phyloP scores from a whole-genome alignment of 2,329 filamentous ascomycete species.

The Nigrograna mackinnonii region DNA sequence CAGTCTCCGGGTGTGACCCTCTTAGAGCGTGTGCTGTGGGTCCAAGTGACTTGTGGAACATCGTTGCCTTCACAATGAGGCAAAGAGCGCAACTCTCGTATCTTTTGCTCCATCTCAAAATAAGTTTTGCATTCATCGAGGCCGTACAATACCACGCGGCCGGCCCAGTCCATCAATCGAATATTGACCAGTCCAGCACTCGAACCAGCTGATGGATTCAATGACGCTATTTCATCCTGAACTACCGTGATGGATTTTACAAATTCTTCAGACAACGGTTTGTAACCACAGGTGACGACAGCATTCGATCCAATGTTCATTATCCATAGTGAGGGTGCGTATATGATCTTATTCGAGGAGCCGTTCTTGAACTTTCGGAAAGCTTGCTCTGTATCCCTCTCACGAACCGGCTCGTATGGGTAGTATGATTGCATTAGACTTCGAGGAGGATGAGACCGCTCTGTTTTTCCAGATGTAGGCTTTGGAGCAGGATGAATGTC shows the following conservation, averaged over 20 bases:
- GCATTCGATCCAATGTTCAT: constrained; percentile 26
- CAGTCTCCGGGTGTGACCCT: constrained; percentile 20
- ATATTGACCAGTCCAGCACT: constrained; percentile 23
- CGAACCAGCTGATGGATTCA: constrained; percentile 22
- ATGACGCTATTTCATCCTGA: constrained; percentile 24
- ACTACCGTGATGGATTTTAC: constrained; percentile 29
- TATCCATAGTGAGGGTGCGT: constrained; percentile 35
- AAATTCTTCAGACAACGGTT: constrained; percentile 20
- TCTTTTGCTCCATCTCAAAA: constrained; percentile 33
- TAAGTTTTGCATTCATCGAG: constrained; percentile 25
- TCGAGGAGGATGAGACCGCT: constrained; percentile 19
- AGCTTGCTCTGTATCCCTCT: constrained; percentile 31
- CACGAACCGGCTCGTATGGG: constrained; percentile 31
- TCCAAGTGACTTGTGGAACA: constrained; percentile 13
- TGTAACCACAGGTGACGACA: constrained; percentile 32
- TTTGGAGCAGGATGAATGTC: constrained; percentile 14
- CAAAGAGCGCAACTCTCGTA: constrained; percentile 18
- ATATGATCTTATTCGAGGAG: constrained; percentile 18
- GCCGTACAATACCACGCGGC: constrained; percentile 23
- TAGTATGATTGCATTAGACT: constrained; percentile 38
- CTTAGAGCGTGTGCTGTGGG: constrained; percentile 3
- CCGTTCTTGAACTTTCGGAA: constrained; percentile 9
- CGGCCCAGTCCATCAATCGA: constrained; percentile 22
- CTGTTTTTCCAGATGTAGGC: constrained; percentile 1
- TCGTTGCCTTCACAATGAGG: background rate